Percentiles rank a stretch among this genome's conserved stretches.
phyloP scores from a whole-genome alignment of 805 yeast species.

The Kazachstania africana region DNA sequence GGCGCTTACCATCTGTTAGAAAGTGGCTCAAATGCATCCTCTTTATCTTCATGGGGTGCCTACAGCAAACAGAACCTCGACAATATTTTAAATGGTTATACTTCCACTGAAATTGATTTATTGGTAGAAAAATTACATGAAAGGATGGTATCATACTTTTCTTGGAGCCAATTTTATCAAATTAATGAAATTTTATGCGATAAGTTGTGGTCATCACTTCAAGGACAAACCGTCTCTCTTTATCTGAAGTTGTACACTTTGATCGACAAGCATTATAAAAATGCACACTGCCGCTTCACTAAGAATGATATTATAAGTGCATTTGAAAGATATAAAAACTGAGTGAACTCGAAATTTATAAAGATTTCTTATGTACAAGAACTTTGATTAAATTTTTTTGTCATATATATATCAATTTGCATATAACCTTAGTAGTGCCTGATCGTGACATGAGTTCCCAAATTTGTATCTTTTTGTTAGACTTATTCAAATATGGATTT shows the following conservation, averaged over 20 bases:
- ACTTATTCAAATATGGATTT: no score
- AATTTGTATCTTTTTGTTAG: no score
- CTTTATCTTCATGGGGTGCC: constrained; percentile 49
- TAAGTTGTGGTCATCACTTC: constrained; percentile 60
- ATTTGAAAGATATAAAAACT: constrained; percentile 28
- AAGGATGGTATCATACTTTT: constrained; percentile 46
- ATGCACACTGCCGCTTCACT: constrained; percentile 38
- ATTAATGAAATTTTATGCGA: constrained; percentile 37
- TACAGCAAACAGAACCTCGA: constrained; percentile 49
- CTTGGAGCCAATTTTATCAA: constrained; percentile 12
- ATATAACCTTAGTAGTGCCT: no score
- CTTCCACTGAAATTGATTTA: constrained; percentile 43
- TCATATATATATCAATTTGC: no score
- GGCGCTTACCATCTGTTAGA: constrained; percentile 43
- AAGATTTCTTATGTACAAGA: no score
- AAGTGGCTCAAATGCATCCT: constrained; percentile 19
- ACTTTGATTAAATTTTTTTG: background rate
- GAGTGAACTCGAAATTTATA: no score
- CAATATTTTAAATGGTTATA: constrained; percentile 43
- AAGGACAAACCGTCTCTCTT: constrained; percentile 46
- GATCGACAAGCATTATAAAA: constrained; percentile 44
- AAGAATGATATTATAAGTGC: constrained; percentile 47
- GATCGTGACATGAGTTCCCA: no score
- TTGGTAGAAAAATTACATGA: constrained; percentile 44
- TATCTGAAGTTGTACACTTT: constrained; percentile 44